Base-by-base conservation (phyloP, 139 green algal species). In the Micromonas pusilla region DNA sequence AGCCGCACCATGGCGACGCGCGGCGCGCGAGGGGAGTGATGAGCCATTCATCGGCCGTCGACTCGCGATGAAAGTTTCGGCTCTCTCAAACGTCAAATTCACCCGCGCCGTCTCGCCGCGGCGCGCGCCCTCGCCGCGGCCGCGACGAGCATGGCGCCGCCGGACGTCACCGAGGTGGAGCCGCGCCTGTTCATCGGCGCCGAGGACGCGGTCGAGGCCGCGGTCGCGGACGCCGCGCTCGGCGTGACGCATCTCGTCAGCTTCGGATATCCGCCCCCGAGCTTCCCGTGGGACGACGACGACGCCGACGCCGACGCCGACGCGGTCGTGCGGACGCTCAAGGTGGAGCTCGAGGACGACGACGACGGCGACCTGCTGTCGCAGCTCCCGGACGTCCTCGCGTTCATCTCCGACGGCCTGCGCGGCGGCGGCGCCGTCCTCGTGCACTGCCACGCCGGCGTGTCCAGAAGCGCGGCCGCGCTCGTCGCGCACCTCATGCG, bases 371-470 rank as follows among this genome's bases (percentile, higher is more conserved):
- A 84, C 26, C 19, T 74, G 20, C 53, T 81, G 37, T 32, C 52
- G 66, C 4, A 62, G 31, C 30, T 71, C 33, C 32, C 26, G 9
- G n/a, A 32, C n/a, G 30, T 28, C 33, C 39, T 36, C 19, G 9
- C 70, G 25, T 62, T 60, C 62, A 38, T 66, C 0, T 37, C 6
- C n/a, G 30, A 33, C 5, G 36, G 21, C 21, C 54, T 79, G 60
- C 26, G 4, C 1, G 13, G 16, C 28, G 33, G 19, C 16, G 36
- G 62, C 52, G 37, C 36, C 34, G 57, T 77, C 34, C 68, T 81
- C 30, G 28, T 81, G n/a, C 75, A 80, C 32, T 81, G 77, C 52
- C 39, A 72, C 65, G 66, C 66, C 21, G 77, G 77, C 38, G 65
- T 77, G 66, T 81, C 77, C 19, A 37, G 70, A 1, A 77, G 57